Base-by-base conservation (phyloP, 23 red algal species). In the Agarophyton chilense region DNA sequence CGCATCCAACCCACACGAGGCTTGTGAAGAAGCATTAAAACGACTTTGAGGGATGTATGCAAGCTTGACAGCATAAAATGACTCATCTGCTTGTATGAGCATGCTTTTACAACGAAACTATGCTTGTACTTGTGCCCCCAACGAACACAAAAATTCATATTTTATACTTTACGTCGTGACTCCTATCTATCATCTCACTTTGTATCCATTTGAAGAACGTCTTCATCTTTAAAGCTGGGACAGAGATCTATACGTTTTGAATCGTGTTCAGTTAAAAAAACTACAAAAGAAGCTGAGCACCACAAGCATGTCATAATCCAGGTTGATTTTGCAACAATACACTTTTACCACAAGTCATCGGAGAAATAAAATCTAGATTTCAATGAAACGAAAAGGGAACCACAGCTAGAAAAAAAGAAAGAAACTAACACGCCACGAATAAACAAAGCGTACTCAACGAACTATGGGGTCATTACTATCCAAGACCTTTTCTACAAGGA, bases 151-250 rank as follows among this genome's bases (percentile, higher is more conserved):
- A 10, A 13, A 49, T 49, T 10, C 45, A 13, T 10, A 10, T 49
- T 13, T 55, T n/a, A 55, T 32, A 62, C 56, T 36, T 35, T 10
- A 6, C 24, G 40, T 47, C 25, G 2, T 3, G 29, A 74, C 45
- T 25, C 25, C 21, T 31, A 74, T 67, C 11, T 18, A 0, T 10
- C 19, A 18, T 38, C 25, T 82, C 51, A 91, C 54, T 91, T 91
- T 26, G 77, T 91, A 6, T 91, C 81, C 16, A 98, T 89, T 81
- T 98, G 95, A 82, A 99, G 35, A 31, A 96, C 97, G 89, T 99
- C 97, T 74, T 99, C 97, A 38, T 96, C 97, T 41, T 49, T 46
- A 60, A 96, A 84, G 2, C 50, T 58, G 81, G 94, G 93, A 36
- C 52, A 52, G 18, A 99, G 62, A 39, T 93, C 97, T 12, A 99